These are phyloP conservation scores for Termitomyces bulborhizus DNA, from an alignment of 768 basidiomycete species.

Conservation along the genomic window DNA sequence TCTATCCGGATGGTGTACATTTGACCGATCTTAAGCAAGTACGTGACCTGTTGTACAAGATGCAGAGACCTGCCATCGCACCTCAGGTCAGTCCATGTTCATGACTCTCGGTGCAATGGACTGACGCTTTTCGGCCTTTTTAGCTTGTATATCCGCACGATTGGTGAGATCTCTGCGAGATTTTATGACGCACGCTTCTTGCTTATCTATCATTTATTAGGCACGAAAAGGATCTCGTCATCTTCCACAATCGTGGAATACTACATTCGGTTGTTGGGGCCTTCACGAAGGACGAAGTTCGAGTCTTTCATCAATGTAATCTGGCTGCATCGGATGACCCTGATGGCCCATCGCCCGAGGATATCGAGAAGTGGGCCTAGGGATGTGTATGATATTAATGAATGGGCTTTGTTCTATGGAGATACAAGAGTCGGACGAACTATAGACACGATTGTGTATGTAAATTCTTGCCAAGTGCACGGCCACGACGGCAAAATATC, in stretches of 20 bases:
- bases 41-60: conserved; percentile 69
- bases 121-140: background rate
- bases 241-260: conserved; percentile 85
- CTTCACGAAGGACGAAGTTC: conserved; percentile 59
- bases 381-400: background rate
- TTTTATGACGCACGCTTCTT: no score
- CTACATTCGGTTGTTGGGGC: conserved; percentile 79
- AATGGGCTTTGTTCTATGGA: no score
- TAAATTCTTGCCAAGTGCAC: background rate
- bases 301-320: conserved; percentile 84
- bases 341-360: conserved; percentile 58
- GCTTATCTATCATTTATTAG: conserved; percentile 12
- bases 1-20: conserved; percentile 80
- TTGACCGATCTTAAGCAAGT: conserved; percentile 69
- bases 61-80: conserved; percentile 87
- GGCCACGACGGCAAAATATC: no score
- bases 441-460: background rate
- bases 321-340: conserved; percentile 77
- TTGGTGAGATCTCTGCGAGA: conserved; percentile 41
- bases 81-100: conserved; percentile 46
- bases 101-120: background rate
- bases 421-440: background rate
- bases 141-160: conserved; percentile 86
- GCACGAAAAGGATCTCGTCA: conserved; percentile 59
- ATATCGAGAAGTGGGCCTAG: conserved; percentile 54